phyloP scores from a whole-genome alignment of 352 stramenopile species.

The Globisporangium acanthophoron region DNA sequence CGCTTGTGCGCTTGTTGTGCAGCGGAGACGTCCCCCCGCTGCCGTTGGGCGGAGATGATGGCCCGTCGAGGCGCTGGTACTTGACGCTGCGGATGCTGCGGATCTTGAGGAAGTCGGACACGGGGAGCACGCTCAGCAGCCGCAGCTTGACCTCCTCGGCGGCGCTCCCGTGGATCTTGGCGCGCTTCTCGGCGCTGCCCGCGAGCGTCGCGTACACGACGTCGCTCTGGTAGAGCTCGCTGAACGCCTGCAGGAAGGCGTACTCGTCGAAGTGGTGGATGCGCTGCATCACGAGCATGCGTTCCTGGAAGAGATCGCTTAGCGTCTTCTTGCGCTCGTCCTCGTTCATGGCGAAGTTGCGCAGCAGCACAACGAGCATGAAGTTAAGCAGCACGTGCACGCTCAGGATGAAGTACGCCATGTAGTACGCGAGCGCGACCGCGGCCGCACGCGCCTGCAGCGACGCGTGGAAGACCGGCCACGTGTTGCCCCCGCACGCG shows the following conservation, averaged over 20 bases:
- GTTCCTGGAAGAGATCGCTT: slow-evolving; percentile 68
- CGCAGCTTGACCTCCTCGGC: slow-evolving; percentile 57
- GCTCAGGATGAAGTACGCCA: slow-evolving; percentile 66
- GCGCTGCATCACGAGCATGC: slow-evolving; percentile 73
- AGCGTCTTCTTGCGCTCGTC: slow-evolving; percentile 72
- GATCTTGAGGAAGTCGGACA: slow-evolving; percentile 60
- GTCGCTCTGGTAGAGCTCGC: slow-evolving; percentile 64
- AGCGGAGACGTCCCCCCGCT: slow-evolving; percentile 1
- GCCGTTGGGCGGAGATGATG: background rate
- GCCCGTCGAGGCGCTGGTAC: slow-evolving; percentile 11
- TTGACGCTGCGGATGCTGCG: slow-evolving; percentile 23
- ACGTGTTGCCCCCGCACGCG: slow-evolving; percentile 74
- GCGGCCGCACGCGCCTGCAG: slow-evolving; percentile 51
- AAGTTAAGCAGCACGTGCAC: slow-evolving; percentile 77
- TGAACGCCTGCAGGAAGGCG: slow-evolving; percentile 69
- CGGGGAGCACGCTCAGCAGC: slow-evolving; percentile 55
- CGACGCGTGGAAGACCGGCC: slow-evolving; percentile 74
- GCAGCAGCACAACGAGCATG: slow-evolving; percentile 79
- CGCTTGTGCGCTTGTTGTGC: slow-evolving; percentile 5
- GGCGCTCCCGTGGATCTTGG: slow-evolving; percentile 44
- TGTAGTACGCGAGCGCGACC: slow-evolving; percentile 62
- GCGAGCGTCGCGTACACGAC: slow-evolving; percentile 76
- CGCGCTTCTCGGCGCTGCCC: slow-evolving; percentile 50
- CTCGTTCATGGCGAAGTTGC: slow-evolving; percentile 84
- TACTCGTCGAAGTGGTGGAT: slow-evolving; percentile 79